Base-by-base conservation (phyloP, 331 rosid species). In the Malus hybrid region DNA sequence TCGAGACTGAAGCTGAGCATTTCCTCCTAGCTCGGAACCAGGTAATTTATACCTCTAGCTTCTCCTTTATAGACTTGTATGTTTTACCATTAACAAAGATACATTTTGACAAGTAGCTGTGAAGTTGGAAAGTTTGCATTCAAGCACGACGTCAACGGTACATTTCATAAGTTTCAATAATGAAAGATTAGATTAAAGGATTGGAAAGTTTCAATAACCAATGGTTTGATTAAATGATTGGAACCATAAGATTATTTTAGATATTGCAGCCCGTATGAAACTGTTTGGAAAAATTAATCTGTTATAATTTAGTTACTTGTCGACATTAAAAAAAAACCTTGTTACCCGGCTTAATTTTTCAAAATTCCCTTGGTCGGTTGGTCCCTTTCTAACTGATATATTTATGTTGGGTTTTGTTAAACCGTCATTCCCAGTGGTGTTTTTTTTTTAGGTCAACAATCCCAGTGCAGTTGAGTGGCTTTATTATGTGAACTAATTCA, bases 1-100 rank as follows among this genome's bases (percentile, higher is more conserved):
- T 92, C 46, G 99, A 94, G 84, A 57, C 82, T 34, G 96, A 87
- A 75, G 99, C 96, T 15, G 99, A 94, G 74, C 92, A 72, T 74
- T 91, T 89, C 80, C 88, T 94, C 68, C 75, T 94, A 67, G 90
- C 99, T 46, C 90, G 93, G 44, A 81, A 81, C 42, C 88, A 89
- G 96, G 96, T 91, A 84, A 39, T 39, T 60, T 16, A 22, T 60
- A 22, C 65, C 32, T 10, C 32, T 22, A 10, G 65, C 18, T 60
- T 10, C 46, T 39, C 3, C 42, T 36, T 36, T 36, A 39, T 3
- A 39, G 46, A 3, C 13, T 39, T 39, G 46, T 26, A 11, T 26
- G 9, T 24, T 61, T 26, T 24, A 24, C 28, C 44, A 0, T 24
- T 60, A 11, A 7, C 6, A 60, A 14, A 60, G 32, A 20, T 10